phyloP scores from a whole-genome alignment of 495 filamentous ascomycete genomes.

The Hyaloscypha variabilis region DNA sequence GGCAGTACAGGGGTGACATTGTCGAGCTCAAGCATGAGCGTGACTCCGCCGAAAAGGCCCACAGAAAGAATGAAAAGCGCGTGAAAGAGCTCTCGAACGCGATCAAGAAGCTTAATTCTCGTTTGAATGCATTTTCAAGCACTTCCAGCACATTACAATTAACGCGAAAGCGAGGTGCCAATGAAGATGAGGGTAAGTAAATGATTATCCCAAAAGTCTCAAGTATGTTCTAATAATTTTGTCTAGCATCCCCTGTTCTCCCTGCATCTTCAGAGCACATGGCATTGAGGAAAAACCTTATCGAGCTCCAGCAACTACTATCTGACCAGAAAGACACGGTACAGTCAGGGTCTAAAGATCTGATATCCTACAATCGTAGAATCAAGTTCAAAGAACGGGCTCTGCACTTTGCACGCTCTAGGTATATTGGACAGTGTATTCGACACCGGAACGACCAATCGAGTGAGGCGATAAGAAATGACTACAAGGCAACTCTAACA shows the following conservation, averaged over 20 bases:
- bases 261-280: background rate
- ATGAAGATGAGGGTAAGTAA: background rate
- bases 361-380: background rate
- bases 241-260: background rate
- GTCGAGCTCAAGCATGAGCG: background rate
- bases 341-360: background rate
- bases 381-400: background rate
- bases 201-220: background rate
- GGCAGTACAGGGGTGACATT: background rate
- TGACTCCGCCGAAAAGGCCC: background rate
- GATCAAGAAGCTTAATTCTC: background rate
- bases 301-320: background rate
- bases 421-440: constrained; percentile 4
- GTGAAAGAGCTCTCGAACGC: background rate
- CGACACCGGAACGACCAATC: constrained; percentile 7
- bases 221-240: background rate
- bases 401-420: background rate
- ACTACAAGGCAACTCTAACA: constrained; percentile 8
- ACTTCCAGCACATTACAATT: background rate
- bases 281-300: background rate
- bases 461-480: constrained; percentile 4
- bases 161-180: background rate
- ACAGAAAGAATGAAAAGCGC: background rate
- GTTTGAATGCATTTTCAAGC: background rate
- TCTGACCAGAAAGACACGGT: background rate